Evolutionary conservation across 2,329 filamentous ascomycete genomes (phyloP), one percentile per base, ranked within the genome.

Genomic region (Diaporthe destruens): DNA sequence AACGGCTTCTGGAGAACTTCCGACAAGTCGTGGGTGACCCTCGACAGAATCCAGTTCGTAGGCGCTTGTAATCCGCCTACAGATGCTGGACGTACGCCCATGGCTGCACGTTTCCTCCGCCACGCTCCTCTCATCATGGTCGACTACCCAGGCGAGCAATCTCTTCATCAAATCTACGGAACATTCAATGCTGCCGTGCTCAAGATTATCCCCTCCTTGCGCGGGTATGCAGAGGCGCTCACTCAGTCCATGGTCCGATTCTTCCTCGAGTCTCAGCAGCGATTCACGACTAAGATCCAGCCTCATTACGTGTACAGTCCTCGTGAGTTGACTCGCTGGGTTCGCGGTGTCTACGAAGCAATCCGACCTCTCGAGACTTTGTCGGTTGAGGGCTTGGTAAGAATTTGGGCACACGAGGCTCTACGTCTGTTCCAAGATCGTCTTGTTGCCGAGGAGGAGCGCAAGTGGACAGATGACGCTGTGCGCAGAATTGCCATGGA

Each of bases 71-170:
- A 99, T 83, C 97, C 96, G 78, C 96, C 96, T 0, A 98, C 96
- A 0, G 97, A 99, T 84, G 95, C 95, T 77, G 96, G 96, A 34
- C 95, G 96, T 88, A 98, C 96, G 16, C 93, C 96, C 0, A 92
- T 99, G 86, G 96, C 94, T 55, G 91, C 94, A 65, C 90, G 96
- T 77, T 99, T 99, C 89, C 88, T 99, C 76, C 91, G 97, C 73
- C 97, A 99, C 82, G 95, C 96, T 20, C 96, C 96, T n/a, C 90
- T 99, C 70, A 93, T 99, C 83, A 99, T 99, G 97, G 97, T 99
- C 54, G 96, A 99, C 80, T 99, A 99, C 80, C 96, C 96, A 74
- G 96, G 97, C 78, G 95, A 99, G 84, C 87, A 95, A 55, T 99
- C 97, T 4, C 89, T 99, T 49, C 92, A 92, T 77, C 96, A 99